A percentile compares a stretch with the other conserved stretches of the same genome.
phyloP scores from a whole-genome alignment of 2,329 filamentous ascomycete species.

The Trichoderma gracile region DNA sequence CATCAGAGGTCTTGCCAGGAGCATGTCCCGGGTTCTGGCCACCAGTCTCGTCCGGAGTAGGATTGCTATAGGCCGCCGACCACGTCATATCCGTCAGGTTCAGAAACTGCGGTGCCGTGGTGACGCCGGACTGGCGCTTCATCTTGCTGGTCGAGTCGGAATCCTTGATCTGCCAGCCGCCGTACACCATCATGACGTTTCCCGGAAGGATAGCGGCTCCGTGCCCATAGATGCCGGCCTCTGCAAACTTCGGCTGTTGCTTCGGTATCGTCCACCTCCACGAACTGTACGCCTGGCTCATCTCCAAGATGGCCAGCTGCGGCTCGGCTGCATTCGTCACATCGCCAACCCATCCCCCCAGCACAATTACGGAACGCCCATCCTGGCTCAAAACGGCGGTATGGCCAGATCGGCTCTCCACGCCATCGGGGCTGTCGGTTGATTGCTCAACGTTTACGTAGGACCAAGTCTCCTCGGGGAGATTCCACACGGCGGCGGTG shows the following conservation, averaged over 20 bases:
- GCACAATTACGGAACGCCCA: conserved; percentile 72
- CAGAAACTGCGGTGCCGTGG: conserved; percentile 47
- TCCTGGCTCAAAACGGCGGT: conserved; percentile 79
- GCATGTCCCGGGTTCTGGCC: conserved; percentile 27
- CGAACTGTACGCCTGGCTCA: conserved; percentile 72
- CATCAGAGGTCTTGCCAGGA: conserved; percentile 30
- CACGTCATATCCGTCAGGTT: conserved; percentile 60
- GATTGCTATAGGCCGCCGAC: conserved; percentile 53
- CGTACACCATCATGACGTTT: conserved; percentile 68
- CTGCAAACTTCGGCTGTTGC: conserved; percentile 44
- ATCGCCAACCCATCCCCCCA: conserved; percentile 93
- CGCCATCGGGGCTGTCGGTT: conserved; percentile 39
- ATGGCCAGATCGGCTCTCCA: conserved; percentile 87
- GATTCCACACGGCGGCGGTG: conserved; percentile 79
- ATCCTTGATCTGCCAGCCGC: conserved; percentile 56
- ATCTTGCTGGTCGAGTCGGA: conserved; percentile 33
- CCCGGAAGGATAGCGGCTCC: conserved; percentile 64
- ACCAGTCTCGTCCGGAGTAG: conserved; percentile 30
- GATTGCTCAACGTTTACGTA: conserved; percentile 67
- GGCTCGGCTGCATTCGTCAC: conserved; percentile 73
- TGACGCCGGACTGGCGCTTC: conserved; percentile 39
- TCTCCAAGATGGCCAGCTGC: conserved; percentile 73
- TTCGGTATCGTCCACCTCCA: conserved; percentile 72
- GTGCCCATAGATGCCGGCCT: conserved; percentile 62
- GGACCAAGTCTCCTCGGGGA: conserved; percentile 84